Evolutionary conservation across 1,139 yeast genomes (phyloP).

Genomic region (Yamadazyma taylorii): DNA sequence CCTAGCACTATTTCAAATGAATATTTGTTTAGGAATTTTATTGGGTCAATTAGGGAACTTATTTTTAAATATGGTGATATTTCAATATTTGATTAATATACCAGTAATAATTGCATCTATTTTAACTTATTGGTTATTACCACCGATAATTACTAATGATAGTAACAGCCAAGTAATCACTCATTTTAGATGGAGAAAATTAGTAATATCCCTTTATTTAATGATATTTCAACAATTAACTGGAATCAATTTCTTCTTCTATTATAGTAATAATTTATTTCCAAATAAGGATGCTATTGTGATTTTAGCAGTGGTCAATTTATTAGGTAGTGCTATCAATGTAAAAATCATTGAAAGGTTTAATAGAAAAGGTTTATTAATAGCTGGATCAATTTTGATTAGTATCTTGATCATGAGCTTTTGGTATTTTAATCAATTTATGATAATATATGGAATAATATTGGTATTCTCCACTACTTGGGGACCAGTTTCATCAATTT

Average conservation of each 20-base stretch:
- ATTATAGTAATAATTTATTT: slow-evolving; percentile 27
- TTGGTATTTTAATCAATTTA: slow-evolving; percentile 11
- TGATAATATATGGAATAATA: slow-evolving; percentile 17
- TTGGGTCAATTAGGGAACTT: slow-evolving; percentile 19
- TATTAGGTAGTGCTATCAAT: slow-evolving; percentile 12
- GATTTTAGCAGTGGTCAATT: slow-evolving; percentile 12
- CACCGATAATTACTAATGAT: slow-evolving; percentile 3
- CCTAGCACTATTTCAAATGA: slow-evolving; percentile 25
- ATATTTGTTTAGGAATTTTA: slow-evolving; percentile 24
- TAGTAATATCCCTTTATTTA: slow-evolving; percentile 19
- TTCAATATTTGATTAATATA: slow-evolving; percentile 9
- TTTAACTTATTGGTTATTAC: slow-evolving; percentile 6
- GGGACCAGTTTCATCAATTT: slow-evolving; percentile 35
- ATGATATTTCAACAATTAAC: slow-evolving; percentile 36
- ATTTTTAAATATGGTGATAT: slow-evolving; percentile 7
- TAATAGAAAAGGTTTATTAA: slow-evolving; percentile 9
- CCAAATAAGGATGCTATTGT: slow-evolving; percentile 9
- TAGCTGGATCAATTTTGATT: slow-evolving; percentile 9
- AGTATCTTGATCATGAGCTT: slow-evolving; percentile 4
- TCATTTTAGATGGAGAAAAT: slow-evolving; percentile 10
- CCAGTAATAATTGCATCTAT: slow-evolving; percentile 6
- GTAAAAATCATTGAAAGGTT: slow-evolving; percentile 8
- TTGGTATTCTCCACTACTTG: slow-evolving; percentile 30
- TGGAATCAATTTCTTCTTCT: slow-evolving; percentile 36
- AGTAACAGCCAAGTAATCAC: no score